Conservation (phyloP, 2,329 filamentous ascomycete species). For the Diplodia scrobiculata region DNA sequence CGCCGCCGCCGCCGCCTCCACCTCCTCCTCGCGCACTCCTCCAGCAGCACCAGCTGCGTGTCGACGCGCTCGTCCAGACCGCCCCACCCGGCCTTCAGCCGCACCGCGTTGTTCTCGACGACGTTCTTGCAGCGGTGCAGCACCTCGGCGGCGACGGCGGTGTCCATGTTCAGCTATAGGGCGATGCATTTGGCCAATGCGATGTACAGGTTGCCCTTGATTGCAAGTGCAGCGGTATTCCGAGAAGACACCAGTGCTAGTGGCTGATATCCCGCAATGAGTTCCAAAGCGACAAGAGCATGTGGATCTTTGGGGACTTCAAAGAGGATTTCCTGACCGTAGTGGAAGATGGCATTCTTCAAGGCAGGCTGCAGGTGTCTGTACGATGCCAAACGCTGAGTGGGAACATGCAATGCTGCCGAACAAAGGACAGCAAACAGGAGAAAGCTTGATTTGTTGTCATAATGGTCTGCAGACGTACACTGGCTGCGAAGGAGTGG, state of each 20-base stretch:
- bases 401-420: neutral
- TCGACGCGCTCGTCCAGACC: constrained; percentile 30
- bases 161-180: neutral
- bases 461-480: neutral
- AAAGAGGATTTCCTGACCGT: neutral
- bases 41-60: constrained; percentile 30
- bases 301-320: neutral
- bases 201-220: constrained; percentile 28
- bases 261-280: constrained; percentile 30
- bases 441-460: neutral
- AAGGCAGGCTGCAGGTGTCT: neutral
- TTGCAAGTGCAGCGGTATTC: constrained; percentile 24
- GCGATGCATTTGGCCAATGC: constrained; percentile 27
- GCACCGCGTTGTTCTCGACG: constrained; percentile 32
- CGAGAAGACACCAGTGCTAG: constrained; percentile 18
- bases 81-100: constrained; percentile 32
- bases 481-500: neutral
- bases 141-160: constrained; percentile 1
- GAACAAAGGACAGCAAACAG: neutral
- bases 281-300: constrained; percentile 21
- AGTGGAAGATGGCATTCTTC: neutral
- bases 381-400: neutral
- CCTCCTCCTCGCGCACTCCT: constrained; percentile 29
- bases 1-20: too few relatives aligned
- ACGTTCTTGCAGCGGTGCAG: constrained; percentile 30